phyloP scores from a whole-genome alignment of 352 stramenopile species.

The Pythium rhizo-oryzae region DNA sequence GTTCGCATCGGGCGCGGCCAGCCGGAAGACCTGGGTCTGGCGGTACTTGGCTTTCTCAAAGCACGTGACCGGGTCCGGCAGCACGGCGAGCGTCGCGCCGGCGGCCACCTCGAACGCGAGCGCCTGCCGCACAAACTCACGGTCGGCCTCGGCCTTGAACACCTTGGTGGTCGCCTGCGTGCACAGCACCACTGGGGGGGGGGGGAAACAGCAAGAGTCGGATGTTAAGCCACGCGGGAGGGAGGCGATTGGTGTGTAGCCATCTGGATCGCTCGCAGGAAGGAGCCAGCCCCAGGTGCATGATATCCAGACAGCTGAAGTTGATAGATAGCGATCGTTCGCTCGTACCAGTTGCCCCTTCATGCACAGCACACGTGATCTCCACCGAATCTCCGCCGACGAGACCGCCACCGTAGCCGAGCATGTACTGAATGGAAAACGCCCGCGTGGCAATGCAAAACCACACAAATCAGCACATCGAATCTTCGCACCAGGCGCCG shows the following conservation, averaged over 20 bases:
- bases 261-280: constrained; percentile 15
- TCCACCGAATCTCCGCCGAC: constrained; percentile 75
- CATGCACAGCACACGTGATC: constrained; percentile 54
- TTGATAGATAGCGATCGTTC: not conserved
- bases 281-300: constrained; percentile 5
- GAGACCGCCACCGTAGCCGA: constrained; percentile 82
- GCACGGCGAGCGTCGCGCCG: constrained; percentile 67
- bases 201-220: not conserved
- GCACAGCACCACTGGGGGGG: constrained; percentile 51
- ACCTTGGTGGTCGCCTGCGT: constrained; percentile 90
- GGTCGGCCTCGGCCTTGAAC: constrained; percentile 65
- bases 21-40: constrained; percentile 65
- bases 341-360: constrained; percentile 50
- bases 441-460: not conserved
- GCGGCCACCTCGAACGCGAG: constrained; percentile 52
- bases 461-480: not conserved
- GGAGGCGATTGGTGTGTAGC: constrained; percentile 8
- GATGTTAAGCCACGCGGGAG: not conserved
- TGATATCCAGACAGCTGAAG: constrained; percentile 3
- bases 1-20: constrained; percentile 44
- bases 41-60: constrained; percentile 73
- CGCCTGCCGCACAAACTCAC: constrained; percentile 52
- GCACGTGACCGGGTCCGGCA: constrained; percentile 85
- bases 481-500: not conserved
- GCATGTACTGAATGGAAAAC: constrained; percentile 57